These are phyloP conservation scores for Globisporangium emineosum DNA, from an alignment of 352 stramenopile genomes.

Conservation along the genomic window DNA sequence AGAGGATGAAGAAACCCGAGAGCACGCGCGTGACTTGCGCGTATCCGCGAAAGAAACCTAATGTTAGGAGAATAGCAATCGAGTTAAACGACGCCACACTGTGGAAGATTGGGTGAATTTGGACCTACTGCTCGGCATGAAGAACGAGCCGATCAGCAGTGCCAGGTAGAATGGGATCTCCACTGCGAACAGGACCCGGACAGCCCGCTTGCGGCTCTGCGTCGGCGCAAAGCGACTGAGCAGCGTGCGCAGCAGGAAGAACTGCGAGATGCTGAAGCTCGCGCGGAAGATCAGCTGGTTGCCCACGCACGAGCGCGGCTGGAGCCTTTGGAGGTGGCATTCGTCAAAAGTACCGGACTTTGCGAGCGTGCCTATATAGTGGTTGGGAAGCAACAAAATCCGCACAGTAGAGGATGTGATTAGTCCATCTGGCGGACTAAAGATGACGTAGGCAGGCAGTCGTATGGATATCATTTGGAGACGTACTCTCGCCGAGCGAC, in stretches of 20 bases:
- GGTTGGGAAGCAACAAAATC: no score
- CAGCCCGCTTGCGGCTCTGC: constrained; percentile 20
- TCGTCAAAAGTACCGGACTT: constrained; percentile 63
- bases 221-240: constrained; percentile 41
- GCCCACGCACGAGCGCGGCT: constrained; percentile 45
- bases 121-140: constrained; percentile 58
- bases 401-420: no score
- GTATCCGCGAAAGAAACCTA: constrained; percentile 71
- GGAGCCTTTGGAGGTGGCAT: constrained; percentile 29
- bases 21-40: constrained; percentile 46
- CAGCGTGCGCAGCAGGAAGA: constrained; percentile 50
- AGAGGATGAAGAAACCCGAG: constrained; percentile 73
- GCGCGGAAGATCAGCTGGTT: constrained; percentile 74
- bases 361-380: constrained; percentile 27
- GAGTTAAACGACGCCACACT: no score
- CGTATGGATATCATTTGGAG: no score
- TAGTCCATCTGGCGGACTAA: neutral
- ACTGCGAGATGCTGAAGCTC: constrained; percentile 57
- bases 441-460: no score
- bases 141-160: constrained; percentile 66
- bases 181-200: constrained; percentile 30
- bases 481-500: constrained; percentile 36
- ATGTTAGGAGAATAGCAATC: no score
- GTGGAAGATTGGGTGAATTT: no score
- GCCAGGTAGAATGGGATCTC: constrained; percentile 48